Conservation (phyloP, 108 stramenopile species). For the Skeletonema costatum region DNA sequence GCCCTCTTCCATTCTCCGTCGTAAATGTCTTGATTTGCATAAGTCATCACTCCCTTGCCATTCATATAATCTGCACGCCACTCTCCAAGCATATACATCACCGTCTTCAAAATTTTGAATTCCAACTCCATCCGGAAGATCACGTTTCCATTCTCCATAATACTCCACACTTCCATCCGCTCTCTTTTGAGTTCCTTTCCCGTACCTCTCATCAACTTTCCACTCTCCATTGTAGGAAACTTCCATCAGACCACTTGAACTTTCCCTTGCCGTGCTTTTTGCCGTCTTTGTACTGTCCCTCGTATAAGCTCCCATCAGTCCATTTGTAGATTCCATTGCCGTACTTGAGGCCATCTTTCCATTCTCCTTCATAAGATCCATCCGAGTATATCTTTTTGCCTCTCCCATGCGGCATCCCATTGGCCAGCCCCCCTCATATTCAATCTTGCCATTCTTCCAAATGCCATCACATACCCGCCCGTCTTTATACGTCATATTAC, state of each 20-base stretch:
- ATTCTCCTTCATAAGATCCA: conserved; percentile 18
- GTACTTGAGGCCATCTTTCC: not conserved
- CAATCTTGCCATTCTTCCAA: conserved; percentile 1
- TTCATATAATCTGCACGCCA: conserved; percentile 46
- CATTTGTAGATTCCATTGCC: not conserved
- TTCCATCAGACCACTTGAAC: conserved; percentile 32
- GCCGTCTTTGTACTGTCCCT: conserved; percentile 30
- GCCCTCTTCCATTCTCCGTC: too few relatives aligned
- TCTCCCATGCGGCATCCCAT: conserved; percentile 39
- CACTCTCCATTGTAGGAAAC: conserved; percentile 47
- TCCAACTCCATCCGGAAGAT: conserved; percentile 40
- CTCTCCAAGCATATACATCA: not conserved
- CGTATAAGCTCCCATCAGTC: not conserved
- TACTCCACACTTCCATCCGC: conserved; percentile 45
- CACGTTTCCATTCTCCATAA: conserved; percentile 49
- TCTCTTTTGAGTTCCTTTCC: conserved; percentile 34
- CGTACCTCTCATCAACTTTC: conserved; percentile 43
- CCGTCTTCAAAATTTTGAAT: not conserved
- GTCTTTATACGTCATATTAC: conserved; percentile 53
- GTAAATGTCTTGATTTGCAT: conserved; percentile 30
- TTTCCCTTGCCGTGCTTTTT: conserved; percentile 30
- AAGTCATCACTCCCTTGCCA: conserved; percentile 52
- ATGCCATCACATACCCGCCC: too few relatives aligned
- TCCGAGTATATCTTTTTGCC: conserved; percentile 18
- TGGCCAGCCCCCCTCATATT: conserved; percentile 37